Evolutionary conservation across 257 asterid genomes (phyloP), one percentile per base, ranked within the genome.

Genomic region (Buddleja alternifolia): DNA sequence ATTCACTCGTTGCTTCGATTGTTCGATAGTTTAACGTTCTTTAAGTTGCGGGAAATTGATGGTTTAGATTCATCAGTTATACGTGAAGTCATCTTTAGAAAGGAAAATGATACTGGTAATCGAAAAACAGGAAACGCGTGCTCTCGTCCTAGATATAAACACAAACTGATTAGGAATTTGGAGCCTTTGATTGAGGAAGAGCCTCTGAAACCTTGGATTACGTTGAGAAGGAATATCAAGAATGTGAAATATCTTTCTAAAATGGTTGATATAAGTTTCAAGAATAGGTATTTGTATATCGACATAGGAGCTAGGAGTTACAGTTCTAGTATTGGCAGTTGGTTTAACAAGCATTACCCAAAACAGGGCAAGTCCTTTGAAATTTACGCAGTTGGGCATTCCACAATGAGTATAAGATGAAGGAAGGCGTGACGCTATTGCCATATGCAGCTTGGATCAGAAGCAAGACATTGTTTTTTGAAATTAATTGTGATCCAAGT

Each of bases 381-480:
- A 56, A 61, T 86, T 8, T 89, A 73, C 14, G 91, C 92, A 10
- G 48, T 89, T 4, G 96, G 83, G 59, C 77, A 2, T 84, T 78
- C 53, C 84, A 86, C 4, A 50, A 66, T 0, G 92, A 83, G 60
- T 86, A 84, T 60, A 77, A 58, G 39, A 29, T 21, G 20, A 81
- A 69, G 71, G 81, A 86, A 37, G 80, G 85, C 15, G 79, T 86
- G 3, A 78, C 63, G 0, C 52, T 86, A 34, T 37, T 86, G 64
- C 94, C 90, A 0, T 83, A 83, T 2, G 91, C 87, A 2, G 88
- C 92, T 61, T 89, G 96, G 92, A 59, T 89, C 23, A 81, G 84
- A 66, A 89, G 84, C 9, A 90, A 86, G 58, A 81, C 88, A 0
- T 60, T 84, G 78, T 89, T 82, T 34, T 89, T 83, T 12, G 83